These are phyloP conservation scores for Micromonas pusilla DNA, from an alignment of 139 green algal species.

Conservation along the genomic window DNA sequence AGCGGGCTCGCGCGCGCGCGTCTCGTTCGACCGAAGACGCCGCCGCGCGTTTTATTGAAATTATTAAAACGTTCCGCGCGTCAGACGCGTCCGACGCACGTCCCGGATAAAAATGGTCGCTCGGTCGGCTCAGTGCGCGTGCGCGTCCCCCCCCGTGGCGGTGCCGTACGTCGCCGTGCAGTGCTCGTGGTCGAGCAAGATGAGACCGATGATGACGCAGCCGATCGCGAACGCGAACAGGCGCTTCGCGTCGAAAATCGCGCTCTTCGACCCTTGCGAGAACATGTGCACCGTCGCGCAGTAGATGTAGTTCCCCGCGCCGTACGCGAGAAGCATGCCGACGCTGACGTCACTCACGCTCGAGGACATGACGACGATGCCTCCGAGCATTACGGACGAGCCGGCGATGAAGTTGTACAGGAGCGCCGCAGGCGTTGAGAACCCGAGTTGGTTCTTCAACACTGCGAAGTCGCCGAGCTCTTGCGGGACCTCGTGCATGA, in stretches of 20 bases:
- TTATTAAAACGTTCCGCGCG: too few relatives aligned
- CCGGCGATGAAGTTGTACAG: background rate
- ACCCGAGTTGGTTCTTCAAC: background rate
- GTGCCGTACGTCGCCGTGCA: background rate
- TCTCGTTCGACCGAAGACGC: too few relatives aligned
- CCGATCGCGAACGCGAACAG: background rate
- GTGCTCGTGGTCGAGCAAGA: slow-evolving; percentile 15
- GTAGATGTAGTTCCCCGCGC: slow-evolving; percentile 1
- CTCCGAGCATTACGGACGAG: background rate
- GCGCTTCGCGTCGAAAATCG: background rate
- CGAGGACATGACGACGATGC: background rate
- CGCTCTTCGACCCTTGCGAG: background rate
- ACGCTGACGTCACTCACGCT: background rate
- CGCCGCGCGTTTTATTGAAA: too few relatives aligned
- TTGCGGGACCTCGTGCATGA: background rate
- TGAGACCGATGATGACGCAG: background rate
- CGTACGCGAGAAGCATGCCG: background rate
- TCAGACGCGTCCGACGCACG: too few relatives aligned
- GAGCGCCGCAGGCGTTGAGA: background rate
- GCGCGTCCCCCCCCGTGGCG: background rate
- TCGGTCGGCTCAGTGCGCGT: too few relatives aligned
- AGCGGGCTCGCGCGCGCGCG: too few relatives aligned
- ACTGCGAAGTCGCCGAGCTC: slow-evolving; percentile 2
- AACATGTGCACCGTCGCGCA: background rate
- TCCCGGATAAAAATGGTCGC: too few relatives aligned